Evolutionary conservation across 2,329 filamentous ascomycete genomes (phyloP).

Genomic region (Fusarium gaditjirri): DNA sequence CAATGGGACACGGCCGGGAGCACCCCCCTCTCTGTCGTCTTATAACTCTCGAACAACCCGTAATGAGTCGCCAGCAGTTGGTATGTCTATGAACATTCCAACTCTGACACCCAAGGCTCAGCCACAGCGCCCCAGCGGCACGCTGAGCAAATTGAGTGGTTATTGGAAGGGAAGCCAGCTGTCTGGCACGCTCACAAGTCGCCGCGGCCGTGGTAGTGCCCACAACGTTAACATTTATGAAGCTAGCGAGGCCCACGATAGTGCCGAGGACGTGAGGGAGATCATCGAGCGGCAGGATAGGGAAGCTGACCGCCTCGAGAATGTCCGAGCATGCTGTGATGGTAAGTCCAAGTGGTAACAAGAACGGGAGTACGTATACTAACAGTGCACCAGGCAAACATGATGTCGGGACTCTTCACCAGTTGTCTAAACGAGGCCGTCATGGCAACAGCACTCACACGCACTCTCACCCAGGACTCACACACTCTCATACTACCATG

Average conservation of each 20-base stretch:
- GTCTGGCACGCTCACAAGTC: conserved; percentile 63
- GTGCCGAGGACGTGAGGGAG: conserved; percentile 82
- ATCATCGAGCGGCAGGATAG: conserved; percentile 83
- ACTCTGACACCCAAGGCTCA: conserved; percentile 64
- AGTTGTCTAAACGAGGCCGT: conserved; percentile 58
- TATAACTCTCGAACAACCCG: conserved; percentile 80
- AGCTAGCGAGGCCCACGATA: conserved; percentile 74
- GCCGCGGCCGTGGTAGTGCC: conserved; percentile 62
- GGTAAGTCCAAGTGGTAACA: conserved; percentile 65
- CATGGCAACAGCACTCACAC: conserved; percentile 49
- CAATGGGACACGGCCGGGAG: conserved; percentile 60
- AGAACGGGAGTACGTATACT: conserved; percentile 30
- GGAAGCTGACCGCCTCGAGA: conserved; percentile 85
- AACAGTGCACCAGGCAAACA: conserved; percentile 69
- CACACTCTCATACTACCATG: conserved; percentile 50
- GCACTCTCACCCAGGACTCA: conserved; percentile 51
- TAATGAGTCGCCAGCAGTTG: conserved; percentile 68
- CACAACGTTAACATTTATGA: conserved; percentile 65
- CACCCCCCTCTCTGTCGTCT: conserved; percentile 76
- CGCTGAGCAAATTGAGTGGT: conserved; percentile 68
- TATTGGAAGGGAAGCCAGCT: conserved; percentile 65
- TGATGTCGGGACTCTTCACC: conserved; percentile 72
- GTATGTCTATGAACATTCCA: conserved; percentile 63
- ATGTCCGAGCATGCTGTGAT: conserved; percentile 97
- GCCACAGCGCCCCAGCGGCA: conserved; percentile 54